These are phyloP conservation scores for Schwanniomyces polymorphus DNA, from an alignment of 805 yeast species.

Conservation along the genomic window DNA sequence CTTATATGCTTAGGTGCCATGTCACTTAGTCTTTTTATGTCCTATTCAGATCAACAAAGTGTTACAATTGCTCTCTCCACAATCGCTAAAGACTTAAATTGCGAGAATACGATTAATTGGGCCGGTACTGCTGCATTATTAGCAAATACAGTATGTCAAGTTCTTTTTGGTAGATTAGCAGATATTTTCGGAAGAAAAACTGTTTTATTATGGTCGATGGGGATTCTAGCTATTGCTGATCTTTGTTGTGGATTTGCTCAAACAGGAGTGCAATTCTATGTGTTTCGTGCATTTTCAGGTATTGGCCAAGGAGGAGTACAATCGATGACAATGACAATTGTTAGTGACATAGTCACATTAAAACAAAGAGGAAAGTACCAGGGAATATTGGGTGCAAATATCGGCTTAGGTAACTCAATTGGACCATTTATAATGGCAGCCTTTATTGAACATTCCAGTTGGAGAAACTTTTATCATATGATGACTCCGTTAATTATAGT, in stretches of 20 bases:
- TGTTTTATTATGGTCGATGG: constrained; percentile 39
- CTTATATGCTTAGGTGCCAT: constrained; percentile 36
- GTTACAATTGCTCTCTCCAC: constrained; percentile 48
- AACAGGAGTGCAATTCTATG: constrained; percentile 47
- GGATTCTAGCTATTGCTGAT: constrained; percentile 43
- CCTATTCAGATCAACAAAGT: constrained; percentile 52
- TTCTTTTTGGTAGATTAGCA: constrained; percentile 52
- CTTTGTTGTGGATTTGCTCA: constrained; percentile 53
- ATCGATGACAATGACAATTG: constrained; percentile 50
- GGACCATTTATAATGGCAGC: constrained; percentile 61
- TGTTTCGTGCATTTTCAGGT: constrained; percentile 57
- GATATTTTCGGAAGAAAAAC: constrained; percentile 56
- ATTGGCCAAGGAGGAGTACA: constrained; percentile 56
- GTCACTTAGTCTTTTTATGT: constrained; percentile 38
- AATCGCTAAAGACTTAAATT: constrained; percentile 49
- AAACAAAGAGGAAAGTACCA: constrained; percentile 57
- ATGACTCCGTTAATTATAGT: constrained; percentile 42
- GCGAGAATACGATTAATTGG: constrained; percentile 54
- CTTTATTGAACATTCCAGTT: constrained; percentile 40
- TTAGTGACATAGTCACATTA: constrained; percentile 54
- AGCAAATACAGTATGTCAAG: constrained; percentile 53
- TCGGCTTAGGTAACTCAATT: constrained; percentile 51
- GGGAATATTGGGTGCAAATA: constrained; percentile 52
- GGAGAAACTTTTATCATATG: constrained; percentile 57
- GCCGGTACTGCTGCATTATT: constrained; percentile 56